Percentiles rank a stretch among this genome's conserved stretches.
Evolutionary conservation across 805 yeast genomes (phyloP).

Genomic region (Kockiozyma suomiensis): DNA sequence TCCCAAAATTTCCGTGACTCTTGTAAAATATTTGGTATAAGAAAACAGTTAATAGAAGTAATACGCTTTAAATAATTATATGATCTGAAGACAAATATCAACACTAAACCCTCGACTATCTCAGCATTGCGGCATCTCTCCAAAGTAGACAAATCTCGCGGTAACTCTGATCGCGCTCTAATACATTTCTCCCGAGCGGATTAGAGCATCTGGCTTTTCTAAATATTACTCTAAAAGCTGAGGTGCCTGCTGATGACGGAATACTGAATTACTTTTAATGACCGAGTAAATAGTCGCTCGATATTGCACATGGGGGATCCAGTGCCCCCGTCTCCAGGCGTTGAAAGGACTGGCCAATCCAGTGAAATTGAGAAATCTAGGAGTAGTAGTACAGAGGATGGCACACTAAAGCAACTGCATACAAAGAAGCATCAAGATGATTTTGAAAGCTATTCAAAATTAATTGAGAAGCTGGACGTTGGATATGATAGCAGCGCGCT

Average conservation of each 20-base stretch:
- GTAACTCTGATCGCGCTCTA: no score
- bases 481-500: background rate
- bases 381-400: background rate
- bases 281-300: background rate
- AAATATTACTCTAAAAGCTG: background rate
- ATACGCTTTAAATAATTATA: no score
- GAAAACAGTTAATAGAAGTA: no score
- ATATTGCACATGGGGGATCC: slow-evolving; percentile 13
- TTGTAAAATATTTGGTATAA: no score
- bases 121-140: no score
- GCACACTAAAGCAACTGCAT: background rate
- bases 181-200: background rate
- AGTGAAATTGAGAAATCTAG: background rate
- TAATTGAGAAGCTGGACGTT: background rate
- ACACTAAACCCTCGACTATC: no score
- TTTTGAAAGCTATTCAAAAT: slow-evolving; percentile 2
- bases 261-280: background rate
- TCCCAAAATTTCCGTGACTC: no score
- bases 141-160: no score
- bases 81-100: no score
- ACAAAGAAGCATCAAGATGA: background rate
- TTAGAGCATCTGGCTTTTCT: background rate
- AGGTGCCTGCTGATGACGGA: background rate
- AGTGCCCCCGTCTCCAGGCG: background rate
- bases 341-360: background rate